phyloP scores from a whole-genome alignment of 169 alveolate species.

The Miamiensis avidus region DNA sequence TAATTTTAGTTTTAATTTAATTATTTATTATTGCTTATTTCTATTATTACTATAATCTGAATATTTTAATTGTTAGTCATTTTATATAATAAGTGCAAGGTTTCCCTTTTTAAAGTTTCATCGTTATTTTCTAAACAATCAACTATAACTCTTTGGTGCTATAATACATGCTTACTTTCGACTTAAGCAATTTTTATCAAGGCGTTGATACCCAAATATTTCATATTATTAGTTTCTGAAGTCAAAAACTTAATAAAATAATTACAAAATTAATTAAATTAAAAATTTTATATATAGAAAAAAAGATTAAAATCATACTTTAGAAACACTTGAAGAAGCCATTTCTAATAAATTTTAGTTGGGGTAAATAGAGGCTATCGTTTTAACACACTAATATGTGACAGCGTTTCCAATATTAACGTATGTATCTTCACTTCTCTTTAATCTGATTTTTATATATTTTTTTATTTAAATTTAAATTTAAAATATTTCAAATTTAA shows the following conservation, averaged over 20 bases:
- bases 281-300: too few relatives aligned
- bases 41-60: conserved; percentile 78
- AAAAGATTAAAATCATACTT: background rate
- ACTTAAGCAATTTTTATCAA: conserved; percentile 90
- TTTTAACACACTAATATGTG: conserved; percentile 90
- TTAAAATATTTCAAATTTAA: too few relatives aligned
- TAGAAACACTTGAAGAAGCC: conserved; percentile 91
- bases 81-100: conserved; percentile 90
- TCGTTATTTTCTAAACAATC: conserved; percentile 97
- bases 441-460: conserved; percentile 37
- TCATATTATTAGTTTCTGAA: conserved; percentile 90
- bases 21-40: too few relatives aligned
- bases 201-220: conserved; percentile 93
- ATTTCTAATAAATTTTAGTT: conserved; percentile 84
- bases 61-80: conserved; percentile 95
- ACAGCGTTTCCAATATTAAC: conserved; percentile 93
- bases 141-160: conserved; percentile 93
- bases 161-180: conserved; percentile 90
- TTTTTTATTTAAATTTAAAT: too few relatives aligned
- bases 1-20: too few relatives aligned
- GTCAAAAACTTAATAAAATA: conserved; percentile 90
- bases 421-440: conserved; percentile 91
- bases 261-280: too few relatives aligned
- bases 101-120: conserved; percentile 93
- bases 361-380: conserved; percentile 91